These are phyloP conservation scores for Syzygium aromaticum DNA, from an alignment of 345 rosid genomes.

Conservation along the genomic window DNA sequence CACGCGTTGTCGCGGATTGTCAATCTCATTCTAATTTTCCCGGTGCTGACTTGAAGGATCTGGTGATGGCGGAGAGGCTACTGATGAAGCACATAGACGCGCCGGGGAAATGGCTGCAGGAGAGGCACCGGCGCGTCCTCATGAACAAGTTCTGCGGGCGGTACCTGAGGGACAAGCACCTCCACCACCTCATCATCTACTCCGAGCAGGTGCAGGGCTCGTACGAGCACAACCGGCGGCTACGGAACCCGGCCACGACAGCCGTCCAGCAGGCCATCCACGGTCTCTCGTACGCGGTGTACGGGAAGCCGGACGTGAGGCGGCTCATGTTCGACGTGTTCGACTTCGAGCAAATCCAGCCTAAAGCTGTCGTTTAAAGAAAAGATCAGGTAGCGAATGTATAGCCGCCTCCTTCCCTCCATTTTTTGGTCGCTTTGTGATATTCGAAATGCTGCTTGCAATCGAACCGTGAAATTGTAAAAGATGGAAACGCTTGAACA, in stretches of 20 bases:
- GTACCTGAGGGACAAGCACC: conserved; percentile 70
- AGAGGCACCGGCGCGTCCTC: conserved; percentile 70
- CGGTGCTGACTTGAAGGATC: conserved; percentile 36
- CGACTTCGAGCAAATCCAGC: conserved; percentile 89
- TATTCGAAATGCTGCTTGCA: not conserved
- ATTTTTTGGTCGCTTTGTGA: not conserved
- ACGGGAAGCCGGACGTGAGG: conserved; percentile 84
- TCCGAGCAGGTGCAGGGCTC: conserved; percentile 72
- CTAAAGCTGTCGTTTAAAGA: conserved; percentile 40
- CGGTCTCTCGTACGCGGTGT: conserved; percentile 74
- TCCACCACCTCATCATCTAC: conserved; percentile 50
- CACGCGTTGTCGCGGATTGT: accelerated
- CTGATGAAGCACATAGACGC: conserved; percentile 95
- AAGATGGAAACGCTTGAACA: not conserved
- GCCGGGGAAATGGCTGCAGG: conserved; percentile 83
- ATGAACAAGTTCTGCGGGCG: conserved; percentile 96
- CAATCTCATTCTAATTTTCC: not conserved
- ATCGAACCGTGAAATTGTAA: not conserved
- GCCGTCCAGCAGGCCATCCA: conserved; percentile 91
- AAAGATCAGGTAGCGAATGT: too few relatives aligned
- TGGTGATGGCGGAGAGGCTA: conserved; percentile 86
- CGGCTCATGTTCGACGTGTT: conserved; percentile 93
- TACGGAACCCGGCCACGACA: conserved; percentile 74
- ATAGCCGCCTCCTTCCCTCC: too few relatives aligned
- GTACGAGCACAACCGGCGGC: conserved; percentile 68